Base-by-base conservation (phyloP, 805 yeast genomes). In the Nakazawaea siamensis region DNA sequence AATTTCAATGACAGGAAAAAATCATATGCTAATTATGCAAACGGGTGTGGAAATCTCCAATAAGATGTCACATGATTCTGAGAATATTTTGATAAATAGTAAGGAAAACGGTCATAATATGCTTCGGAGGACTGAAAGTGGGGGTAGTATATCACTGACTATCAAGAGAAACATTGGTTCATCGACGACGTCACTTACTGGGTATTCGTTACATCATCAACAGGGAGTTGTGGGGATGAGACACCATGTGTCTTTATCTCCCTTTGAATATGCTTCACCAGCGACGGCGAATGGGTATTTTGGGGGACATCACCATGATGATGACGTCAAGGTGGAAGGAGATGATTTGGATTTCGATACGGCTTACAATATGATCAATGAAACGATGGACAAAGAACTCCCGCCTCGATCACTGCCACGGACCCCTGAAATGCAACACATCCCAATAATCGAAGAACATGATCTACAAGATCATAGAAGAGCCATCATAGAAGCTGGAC, bases 281-380 rank as follows among this genome's bases (percentile, higher is more conserved):
- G 18, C 25, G 5, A 18, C 9, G 25, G 15, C 4, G 12, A 28
- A 18, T 17, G 31, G 31, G 9, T 28, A 28, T 18, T 28, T 28
- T 17, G 14, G 18, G 7, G 23, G 23, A 4, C 21, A 16, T 5
- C 20, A 18, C 5, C 23, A 6, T 5, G 15, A 5, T 18, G 11
- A 28, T 28, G 13, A 18, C 5, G 12, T 27, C 29, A 7, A 9
- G 21, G 18, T 35, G 34, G 30, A 30, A 6, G 26, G 25, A 4
- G 34, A 30, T 5, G 55, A 53, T 32, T 39, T 55, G 25, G 63
- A 58, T 32, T 58, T 58, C 38, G 62, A 58, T 28, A 57, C 62
- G 2, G 62, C 62, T 3, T 55, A 54, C 32, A 43, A 50, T 51
- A 44, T 57, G 24, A 57, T 58, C 52, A 49, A 49, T 27, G 46